Evolutionary conservation across 352 stramenopile genomes (phyloP).

Genomic region (Elongisporangium undulatum): DNA sequence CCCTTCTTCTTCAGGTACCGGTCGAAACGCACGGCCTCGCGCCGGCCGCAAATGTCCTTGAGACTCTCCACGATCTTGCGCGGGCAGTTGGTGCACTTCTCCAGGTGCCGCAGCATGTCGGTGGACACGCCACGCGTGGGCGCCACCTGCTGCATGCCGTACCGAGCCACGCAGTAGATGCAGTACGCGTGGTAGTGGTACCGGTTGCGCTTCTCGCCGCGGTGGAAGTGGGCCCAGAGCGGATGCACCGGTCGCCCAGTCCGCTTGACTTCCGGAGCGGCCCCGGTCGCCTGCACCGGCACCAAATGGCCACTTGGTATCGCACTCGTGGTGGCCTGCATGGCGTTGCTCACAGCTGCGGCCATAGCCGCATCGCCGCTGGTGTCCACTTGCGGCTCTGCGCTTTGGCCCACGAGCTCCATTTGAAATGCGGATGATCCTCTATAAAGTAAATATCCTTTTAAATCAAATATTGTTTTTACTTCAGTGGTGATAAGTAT

Average conservation of each 20-base stretch:
- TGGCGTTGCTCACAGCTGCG: neutral
- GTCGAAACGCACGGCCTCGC: constrained; percentile 36
- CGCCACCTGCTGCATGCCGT: constrained; percentile 45
- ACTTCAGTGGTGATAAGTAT: neutral
- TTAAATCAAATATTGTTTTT: neutral
- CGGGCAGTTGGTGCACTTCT: constrained; percentile 70
- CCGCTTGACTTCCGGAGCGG: constrained; percentile 31
- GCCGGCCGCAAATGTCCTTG: constrained; percentile 47
- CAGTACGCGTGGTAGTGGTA: constrained; percentile 87
- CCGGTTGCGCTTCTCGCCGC: constrained; percentile 79
- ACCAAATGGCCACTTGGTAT: neutral
- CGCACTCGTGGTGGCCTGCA: neutral
- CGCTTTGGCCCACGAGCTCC: neutral
- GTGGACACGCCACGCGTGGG: constrained; percentile 71
- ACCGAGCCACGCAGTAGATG: constrained; percentile 65
- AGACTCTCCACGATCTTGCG: constrained; percentile 53
- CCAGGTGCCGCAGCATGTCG: constrained; percentile 80
- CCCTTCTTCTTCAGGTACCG: constrained; percentile 29
- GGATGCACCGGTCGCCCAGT: constrained; percentile 70
- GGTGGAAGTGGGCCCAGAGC: constrained; percentile 79
- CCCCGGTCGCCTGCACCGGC: neutral
- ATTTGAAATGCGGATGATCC: neutral
- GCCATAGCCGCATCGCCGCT: neutral
- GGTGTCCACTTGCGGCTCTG: neutral
- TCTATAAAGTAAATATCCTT: neutral